These are phyloP conservation scores for Aspergillus hiratsukae DNA, from an alignment of 2,329 filamentous ascomycete species.

Conservation along the genomic window DNA sequence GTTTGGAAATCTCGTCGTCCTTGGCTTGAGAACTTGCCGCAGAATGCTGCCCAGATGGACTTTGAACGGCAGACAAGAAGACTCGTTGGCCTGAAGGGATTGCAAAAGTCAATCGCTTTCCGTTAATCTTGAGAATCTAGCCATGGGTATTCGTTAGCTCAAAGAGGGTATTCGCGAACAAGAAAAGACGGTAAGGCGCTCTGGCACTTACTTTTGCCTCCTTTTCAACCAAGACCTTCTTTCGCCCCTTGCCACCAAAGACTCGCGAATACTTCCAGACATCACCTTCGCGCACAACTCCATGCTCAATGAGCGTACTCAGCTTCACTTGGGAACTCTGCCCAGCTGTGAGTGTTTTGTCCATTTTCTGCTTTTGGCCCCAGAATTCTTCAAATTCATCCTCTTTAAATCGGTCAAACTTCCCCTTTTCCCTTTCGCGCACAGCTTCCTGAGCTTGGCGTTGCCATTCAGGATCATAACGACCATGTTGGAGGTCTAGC, in stretches of 20 bases:
- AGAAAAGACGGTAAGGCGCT: background rate
- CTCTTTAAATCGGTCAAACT: constrained; percentile 55
- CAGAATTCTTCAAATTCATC: constrained; percentile 53
- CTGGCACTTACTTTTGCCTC: constrained; percentile 35
- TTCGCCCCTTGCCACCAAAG: constrained; percentile 20
- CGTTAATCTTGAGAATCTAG: constrained; percentile 33
- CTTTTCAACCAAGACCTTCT: constrained; percentile 37
- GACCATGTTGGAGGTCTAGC: constrained; percentile 51
- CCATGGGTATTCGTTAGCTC: background rate
- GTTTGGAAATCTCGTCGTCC: background rate
- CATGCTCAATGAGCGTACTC: constrained; percentile 31
- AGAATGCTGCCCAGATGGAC: background rate
- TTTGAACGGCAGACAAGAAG: constrained; percentile 22
- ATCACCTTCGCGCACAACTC: constrained; percentile 36
- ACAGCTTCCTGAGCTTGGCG: constrained; percentile 51
- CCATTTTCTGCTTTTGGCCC: constrained; percentile 50
- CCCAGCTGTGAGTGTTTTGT: constrained; percentile 32
- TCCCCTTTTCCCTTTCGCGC: constrained; percentile 48
- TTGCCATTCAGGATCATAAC: constrained; percentile 55
- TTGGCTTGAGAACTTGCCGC: background rate
- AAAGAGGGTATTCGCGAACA: background rate
- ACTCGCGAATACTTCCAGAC: constrained; percentile 37
- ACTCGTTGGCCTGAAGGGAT: constrained; percentile 37
- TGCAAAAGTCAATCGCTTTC: constrained; percentile 31
- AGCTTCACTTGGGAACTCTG: constrained; percentile 41